Percentiles rank a stretch among this genome's conserved stretches.
These are phyloP conservation scores for Brassica nigra DNA, from an alignment of 345 rosid species.

Conservation along the genomic window DNA sequence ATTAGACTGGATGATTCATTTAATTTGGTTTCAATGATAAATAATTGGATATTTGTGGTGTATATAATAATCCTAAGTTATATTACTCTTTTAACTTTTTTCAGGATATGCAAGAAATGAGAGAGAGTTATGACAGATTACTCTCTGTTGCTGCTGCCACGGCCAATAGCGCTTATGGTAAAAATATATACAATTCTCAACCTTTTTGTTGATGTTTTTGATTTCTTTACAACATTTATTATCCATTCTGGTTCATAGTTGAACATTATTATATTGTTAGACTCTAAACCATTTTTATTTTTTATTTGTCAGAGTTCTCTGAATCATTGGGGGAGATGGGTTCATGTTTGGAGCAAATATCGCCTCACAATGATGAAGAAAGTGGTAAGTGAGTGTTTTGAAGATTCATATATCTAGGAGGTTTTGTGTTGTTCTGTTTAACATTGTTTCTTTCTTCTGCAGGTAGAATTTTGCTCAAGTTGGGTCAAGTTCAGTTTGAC, in stretches of 20 bases:
- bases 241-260: not conserved
- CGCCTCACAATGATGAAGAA: constrained; percentile 75
- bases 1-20: not conserved
- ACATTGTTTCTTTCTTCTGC: constrained; percentile 37
- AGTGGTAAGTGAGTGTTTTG: constrained; percentile 53
- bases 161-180: constrained; percentile 96
- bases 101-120: constrained; percentile 92
- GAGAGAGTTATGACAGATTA: constrained; percentile 84
- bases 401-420: not conserved
- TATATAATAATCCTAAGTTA: not conserved
- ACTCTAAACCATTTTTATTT: no score
- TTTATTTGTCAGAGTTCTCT: constrained; percentile 70
- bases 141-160: constrained; percentile 90
- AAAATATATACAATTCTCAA: not conserved
- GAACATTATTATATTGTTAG: no score
- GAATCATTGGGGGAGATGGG: constrained; percentile 97
- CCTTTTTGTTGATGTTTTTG: not conserved
- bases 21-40: not conserved
- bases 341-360: constrained; percentile 76
- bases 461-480: constrained; percentile 65
- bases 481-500: constrained; percentile 85
- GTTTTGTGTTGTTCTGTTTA: constrained; percentile 11
- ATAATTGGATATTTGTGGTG: not conserved
- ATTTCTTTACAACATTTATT: not conserved
- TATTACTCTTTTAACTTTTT: not conserved